Conservation (phyloP, 1,284 basidiomycete species). For the Bothia castanella region DNA sequence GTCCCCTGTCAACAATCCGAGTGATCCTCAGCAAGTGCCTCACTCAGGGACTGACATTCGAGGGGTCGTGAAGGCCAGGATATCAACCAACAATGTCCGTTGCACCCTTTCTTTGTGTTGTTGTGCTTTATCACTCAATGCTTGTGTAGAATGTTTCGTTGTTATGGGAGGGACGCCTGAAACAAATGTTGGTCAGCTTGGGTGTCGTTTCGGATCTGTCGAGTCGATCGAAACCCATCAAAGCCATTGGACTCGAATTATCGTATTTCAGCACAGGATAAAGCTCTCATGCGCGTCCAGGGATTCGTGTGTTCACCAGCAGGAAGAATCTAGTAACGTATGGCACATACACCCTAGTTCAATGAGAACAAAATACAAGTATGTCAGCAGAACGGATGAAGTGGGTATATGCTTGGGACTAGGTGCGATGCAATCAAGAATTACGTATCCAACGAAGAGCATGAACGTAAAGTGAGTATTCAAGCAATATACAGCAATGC, state of each 20-base stretch:
- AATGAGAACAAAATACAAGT: conserved; percentile 23
- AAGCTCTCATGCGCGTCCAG: conserved; percentile 8
- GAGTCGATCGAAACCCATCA: conserved; percentile 79
- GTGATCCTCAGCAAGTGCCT: conserved; percentile 9
- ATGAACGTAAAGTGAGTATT: conserved; percentile 14
- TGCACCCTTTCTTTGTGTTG: neutral
- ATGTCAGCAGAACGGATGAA: conserved; percentile 17
- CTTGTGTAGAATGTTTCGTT: conserved; percentile 72
- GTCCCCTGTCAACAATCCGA: neutral
- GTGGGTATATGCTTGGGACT: conserved; percentile 25
- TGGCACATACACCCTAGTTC: conserved; percentile 21
- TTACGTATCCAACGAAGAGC: conserved; percentile 24
- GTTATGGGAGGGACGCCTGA: conserved; percentile 92
- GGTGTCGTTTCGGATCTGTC: conserved; percentile 87
- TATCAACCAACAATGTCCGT: conserved; percentile 83
- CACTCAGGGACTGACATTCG: conserved; percentile 44
- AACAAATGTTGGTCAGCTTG: conserved; percentile 84
- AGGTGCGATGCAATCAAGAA: conserved; percentile 14
- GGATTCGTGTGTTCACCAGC: neutral
- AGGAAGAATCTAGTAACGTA: conserved; percentile 20
- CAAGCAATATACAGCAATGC: conserved; percentile 12
- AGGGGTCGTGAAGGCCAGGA: conserved; percentile 86
- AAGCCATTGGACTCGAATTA: conserved; percentile 84
- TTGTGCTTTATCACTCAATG: conserved; percentile 8
- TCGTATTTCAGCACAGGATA: conserved; percentile 84